Evolutionary conservation across 179 eudicot genomes (phyloP).

Genomic region (Vitellaria paradoxa): DNA sequence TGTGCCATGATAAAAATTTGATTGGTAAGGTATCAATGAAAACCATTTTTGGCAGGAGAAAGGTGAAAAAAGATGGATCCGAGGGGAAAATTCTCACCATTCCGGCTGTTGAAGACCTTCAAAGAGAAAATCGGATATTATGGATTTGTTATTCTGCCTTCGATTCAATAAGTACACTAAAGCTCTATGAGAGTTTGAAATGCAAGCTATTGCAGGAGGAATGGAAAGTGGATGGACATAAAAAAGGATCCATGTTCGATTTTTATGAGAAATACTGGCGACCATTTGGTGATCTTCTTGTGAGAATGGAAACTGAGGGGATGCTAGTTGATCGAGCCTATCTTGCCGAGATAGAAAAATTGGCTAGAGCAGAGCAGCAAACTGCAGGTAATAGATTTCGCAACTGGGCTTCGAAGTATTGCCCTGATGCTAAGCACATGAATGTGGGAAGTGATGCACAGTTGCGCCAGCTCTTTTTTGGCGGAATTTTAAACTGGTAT

Average conservation of each 20-base stretch:
- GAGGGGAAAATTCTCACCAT: slow-evolving; percentile 68
- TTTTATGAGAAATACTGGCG: slow-evolving; percentile 80
- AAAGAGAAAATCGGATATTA: slow-evolving; percentile 57
- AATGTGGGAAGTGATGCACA: slow-evolving; percentile 97
- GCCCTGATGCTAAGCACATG: slow-evolving; percentile 87
- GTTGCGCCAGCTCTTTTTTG: slow-evolving; percentile 83
- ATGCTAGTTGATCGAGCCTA: slow-evolving; percentile 87
- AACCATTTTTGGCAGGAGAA: slow-evolving; percentile 81
- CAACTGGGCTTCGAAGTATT: slow-evolving; percentile 86
- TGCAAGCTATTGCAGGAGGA: slow-evolving; percentile 48
- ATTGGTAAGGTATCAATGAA: slow-evolving; percentile 92
- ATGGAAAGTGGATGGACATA: slow-evolving; percentile 58
- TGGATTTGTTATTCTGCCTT: slow-evolving; percentile 95
- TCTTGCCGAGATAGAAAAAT: slow-evolving; percentile 84
- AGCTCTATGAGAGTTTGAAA: slow-evolving; percentile 79
- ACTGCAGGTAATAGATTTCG: slow-evolving; percentile 81
- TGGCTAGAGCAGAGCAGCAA: slow-evolving; percentile 78
- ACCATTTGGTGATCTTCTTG: slow-evolving; percentile 92
- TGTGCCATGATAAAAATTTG: slow-evolving; percentile 43
- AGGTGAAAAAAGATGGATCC: slow-evolving; percentile 79
- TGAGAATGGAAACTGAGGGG: slow-evolving; percentile 91
- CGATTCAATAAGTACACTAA: slow-evolving; percentile 86
- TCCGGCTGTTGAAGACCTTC: slow-evolving; percentile 84
- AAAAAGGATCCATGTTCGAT: slow-evolving; percentile 60
- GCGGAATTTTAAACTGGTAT: slow-evolving; percentile 81